Percentiles rank a stretch among this genome's conserved stretches.
phyloP scores from a whole-genome alignment of 768 basidiomycete genomes.

The Leccinellum albellum region DNA sequence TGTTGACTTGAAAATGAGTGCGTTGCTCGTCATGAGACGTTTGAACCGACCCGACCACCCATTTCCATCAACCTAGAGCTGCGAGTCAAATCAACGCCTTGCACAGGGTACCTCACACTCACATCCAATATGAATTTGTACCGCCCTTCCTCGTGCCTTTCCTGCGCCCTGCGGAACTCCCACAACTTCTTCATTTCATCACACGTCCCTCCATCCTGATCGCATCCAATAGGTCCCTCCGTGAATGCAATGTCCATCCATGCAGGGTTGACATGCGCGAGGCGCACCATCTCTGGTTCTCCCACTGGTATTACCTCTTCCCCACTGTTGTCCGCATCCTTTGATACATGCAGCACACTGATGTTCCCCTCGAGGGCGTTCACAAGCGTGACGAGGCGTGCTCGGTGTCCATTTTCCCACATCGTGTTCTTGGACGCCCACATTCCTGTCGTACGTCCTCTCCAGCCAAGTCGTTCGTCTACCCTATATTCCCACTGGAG shows the following conservation, averaged over 20 bases:
- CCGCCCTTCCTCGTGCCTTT: conserved; percentile 44
- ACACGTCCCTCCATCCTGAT: conserved; percentile 32
- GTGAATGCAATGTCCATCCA: conserved; percentile 62
- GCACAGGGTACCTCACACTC: conserved; percentile 12
- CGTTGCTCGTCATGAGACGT: conserved; percentile 56
- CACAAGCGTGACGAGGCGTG: conserved; percentile 41
- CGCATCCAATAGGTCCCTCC: conserved; percentile 43
- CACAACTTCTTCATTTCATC: conserved; percentile 42
- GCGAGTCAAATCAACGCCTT: background rate
- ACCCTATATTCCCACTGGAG: conserved; percentile 62
- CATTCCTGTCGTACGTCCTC: conserved; percentile 73
- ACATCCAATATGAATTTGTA: conserved; percentile 64
- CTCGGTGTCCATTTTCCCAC: conserved; percentile 52
- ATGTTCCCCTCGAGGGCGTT: conserved; percentile 40
- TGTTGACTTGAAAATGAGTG: conserved; percentile 65
- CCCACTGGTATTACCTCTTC: conserved; percentile 33
- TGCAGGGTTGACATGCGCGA: conserved; percentile 45
- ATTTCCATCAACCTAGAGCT: conserved; percentile 51
- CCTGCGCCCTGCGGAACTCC: conserved; percentile 46
- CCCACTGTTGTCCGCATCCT: background rate
- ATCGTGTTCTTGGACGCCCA: conserved; percentile 34
- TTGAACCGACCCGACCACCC: conserved; percentile 74
- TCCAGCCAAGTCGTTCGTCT: conserved; percentile 64
- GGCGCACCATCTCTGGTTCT: conserved; percentile 29
- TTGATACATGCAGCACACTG: conserved; percentile 36